phyloP scores from a whole-genome alignment of 2,329 filamentous ascomycete species.

The Huntiella omanensis region DNA sequence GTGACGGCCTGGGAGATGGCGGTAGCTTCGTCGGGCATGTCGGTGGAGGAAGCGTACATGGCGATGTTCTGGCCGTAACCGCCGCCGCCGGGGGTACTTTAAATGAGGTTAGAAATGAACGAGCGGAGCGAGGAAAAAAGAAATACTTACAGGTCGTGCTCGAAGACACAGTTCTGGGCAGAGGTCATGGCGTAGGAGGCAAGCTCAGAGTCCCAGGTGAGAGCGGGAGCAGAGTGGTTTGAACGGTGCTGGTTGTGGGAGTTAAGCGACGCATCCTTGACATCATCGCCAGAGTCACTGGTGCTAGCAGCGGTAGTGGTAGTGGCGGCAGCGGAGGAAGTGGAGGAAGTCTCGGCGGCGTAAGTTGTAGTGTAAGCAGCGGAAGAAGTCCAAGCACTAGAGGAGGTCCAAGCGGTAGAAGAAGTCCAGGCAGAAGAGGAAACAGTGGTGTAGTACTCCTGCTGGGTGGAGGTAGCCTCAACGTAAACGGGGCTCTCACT shows the following conservation, averaged over 20 bases:
- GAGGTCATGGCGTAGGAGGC: conserved; percentile 43
- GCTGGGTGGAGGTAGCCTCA: conserved; percentile 6
- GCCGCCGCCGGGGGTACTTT: conserved; percentile 35
- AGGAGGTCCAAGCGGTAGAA: neutral
- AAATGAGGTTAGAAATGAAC: neutral
- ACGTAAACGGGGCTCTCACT: conserved; percentile 5
- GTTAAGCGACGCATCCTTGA: conserved; percentile 24
- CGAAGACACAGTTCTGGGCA: conserved; percentile 50
- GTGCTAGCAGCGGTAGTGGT: conserved; percentile 12
- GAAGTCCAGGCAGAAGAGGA: conserved; percentile 6
- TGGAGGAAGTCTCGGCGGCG: neutral
- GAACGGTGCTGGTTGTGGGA: conserved; percentile 75
- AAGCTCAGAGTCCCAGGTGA: conserved; percentile 48
- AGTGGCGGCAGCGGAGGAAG: conserved; percentile 8
- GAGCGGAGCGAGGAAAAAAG: neutral
- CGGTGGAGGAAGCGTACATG: conserved; percentile 29
- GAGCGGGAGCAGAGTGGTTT: conserved; percentile 52
- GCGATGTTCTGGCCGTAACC: conserved; percentile 88
- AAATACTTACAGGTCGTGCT: conserved; percentile 52
- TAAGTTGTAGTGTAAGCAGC: neutral
- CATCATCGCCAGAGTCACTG: conserved; percentile 17
- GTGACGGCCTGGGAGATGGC: conserved; percentile 51
- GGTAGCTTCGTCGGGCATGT: conserved; percentile 18
- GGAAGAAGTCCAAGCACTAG: neutral
- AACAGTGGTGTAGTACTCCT: conserved; percentile 3